Evolutionary conservation across 2,329 filamentous ascomycete species (phyloP).

Genomic region (Aspergillus sp.): DNA sequence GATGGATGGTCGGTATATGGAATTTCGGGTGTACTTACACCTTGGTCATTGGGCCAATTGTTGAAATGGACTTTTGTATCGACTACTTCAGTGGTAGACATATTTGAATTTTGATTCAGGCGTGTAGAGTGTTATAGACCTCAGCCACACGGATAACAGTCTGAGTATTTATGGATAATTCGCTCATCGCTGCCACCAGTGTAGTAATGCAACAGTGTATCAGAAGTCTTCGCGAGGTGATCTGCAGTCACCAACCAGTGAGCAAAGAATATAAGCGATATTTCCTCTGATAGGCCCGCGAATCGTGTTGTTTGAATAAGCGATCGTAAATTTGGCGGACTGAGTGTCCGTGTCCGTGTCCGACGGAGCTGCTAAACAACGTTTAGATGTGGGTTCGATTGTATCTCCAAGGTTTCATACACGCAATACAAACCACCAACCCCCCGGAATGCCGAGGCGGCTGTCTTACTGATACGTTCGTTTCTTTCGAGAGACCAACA

Average conservation of each 20-base stretch:
- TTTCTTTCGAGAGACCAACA: background rate
- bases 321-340: background rate
- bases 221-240: background rate
- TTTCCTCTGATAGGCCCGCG: background rate
- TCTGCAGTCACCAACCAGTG: background rate
- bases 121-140: background rate
- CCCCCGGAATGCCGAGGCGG: too few species aligned
- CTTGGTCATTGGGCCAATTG: conserved; percentile 54
- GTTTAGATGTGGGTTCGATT: background rate
- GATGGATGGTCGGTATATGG: background rate
- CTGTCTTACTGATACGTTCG: too few species aligned
- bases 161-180: background rate
- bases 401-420: too few species aligned
- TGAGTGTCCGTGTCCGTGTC: background rate
- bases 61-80: conserved; percentile 28
- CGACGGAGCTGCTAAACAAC: background rate
- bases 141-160: background rate
- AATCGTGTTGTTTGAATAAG: background rate
- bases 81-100: background rate
- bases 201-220: background rate
- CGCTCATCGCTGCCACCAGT: background rate
- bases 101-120: background rate
- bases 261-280: background rate
- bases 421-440: too few species aligned
- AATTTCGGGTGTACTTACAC: conserved; percentile 38